phyloP scores from a whole-genome alignment of 2,329 filamentous ascomycete species.

The Elsinoe fawcettii region DNA sequence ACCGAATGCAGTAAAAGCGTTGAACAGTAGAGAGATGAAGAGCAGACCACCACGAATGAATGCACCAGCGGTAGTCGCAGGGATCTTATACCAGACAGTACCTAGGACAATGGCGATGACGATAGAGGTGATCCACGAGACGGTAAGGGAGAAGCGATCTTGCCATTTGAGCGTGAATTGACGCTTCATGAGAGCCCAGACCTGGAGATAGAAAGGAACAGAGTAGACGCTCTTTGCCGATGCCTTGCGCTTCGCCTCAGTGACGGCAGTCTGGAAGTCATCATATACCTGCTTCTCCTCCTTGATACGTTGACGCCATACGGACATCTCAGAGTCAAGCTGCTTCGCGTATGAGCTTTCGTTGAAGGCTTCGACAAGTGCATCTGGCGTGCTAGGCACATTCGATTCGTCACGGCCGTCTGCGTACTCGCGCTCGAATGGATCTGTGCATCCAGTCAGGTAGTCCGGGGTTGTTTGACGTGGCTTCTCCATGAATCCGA shows the following conservation, averaged over 20 bases:
- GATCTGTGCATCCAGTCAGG: slow-evolving; percentile 72
- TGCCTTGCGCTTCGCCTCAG: slow-evolving; percentile 70
- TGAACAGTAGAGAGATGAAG: slow-evolving; percentile 74
- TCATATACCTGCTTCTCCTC: slow-evolving; percentile 61
- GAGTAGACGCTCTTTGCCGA: slow-evolving; percentile 69
- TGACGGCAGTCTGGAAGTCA: slow-evolving; percentile 68
- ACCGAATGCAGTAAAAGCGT: slow-evolving; percentile 78
- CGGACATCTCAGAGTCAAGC: slow-evolving; percentile 57
- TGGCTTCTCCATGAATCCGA: slow-evolving; percentile 67
- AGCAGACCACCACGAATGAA: slow-evolving; percentile 76
- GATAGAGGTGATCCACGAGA: slow-evolving; percentile 65
- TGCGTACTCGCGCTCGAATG: slow-evolving; percentile 73
- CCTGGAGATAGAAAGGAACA: slow-evolving; percentile 72
- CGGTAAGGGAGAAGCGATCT: slow-evolving; percentile 66
- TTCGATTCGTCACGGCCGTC: slow-evolving; percentile 57
- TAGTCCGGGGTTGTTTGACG: slow-evolving; percentile 77
- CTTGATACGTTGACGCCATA: slow-evolving; percentile 58
- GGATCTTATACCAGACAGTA: slow-evolving; percentile 68
- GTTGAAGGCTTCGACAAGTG: slow-evolving; percentile 62
- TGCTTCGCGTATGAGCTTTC: slow-evolving; percentile 52
- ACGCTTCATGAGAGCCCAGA: slow-evolving; percentile 75
- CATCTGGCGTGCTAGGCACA: slow-evolving; percentile 60
- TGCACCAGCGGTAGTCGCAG: slow-evolving; percentile 56
- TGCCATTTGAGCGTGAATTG: slow-evolving; percentile 83
- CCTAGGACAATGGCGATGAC: slow-evolving; percentile 71